A percentile compares a stretch with the other conserved stretches of the same genome.
These are phyloP conservation scores for Lodderomyces metapsilosis DNA, from an alignment of 1,139 yeast genomes.

Conservation along the genomic window DNA sequence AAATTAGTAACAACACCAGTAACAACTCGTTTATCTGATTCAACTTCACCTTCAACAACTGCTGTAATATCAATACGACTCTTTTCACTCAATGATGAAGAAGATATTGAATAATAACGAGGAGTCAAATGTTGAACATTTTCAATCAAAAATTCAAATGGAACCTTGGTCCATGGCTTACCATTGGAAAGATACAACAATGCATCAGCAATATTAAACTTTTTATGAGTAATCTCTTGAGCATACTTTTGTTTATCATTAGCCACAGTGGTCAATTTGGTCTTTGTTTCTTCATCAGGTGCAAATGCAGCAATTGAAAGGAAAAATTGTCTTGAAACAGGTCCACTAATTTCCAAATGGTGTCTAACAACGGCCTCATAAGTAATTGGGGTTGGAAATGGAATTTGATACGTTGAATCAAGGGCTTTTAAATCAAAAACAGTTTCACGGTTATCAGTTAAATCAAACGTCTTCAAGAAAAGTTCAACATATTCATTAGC, in stretches of 20 bases:
- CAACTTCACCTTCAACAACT: constrained; percentile 76
- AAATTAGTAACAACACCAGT: constrained; percentile 93
- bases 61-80: constrained; percentile 80
- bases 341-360: constrained; percentile 88
- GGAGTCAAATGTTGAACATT: constrained; percentile 81
- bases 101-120: constrained; percentile 94
- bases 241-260: constrained; percentile 71
- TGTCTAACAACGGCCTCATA: constrained; percentile 84
- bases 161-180: constrained; percentile 67
- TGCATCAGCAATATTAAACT: constrained; percentile 76
- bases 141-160: constrained; percentile 84
- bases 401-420: constrained; percentile 70
- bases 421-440: constrained; percentile 68
- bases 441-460: constrained; percentile 49
- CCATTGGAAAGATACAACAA: constrained; percentile 62
- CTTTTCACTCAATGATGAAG: constrained; percentile 80
- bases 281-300: constrained; percentile 62
- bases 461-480: constrained; percentile 63
- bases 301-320: constrained; percentile 81
- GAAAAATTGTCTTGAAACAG: constrained; percentile 86
- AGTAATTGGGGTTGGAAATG: constrained; percentile 91
- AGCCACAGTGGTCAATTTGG: constrained; percentile 53
- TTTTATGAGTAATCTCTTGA: constrained; percentile 54
- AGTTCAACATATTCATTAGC: constrained; percentile 68
- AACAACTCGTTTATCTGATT: constrained; percentile 38